These are phyloP conservation scores for Ceriops decandra DNA, from an alignment of 345 rosid genomes.

Conservation along the genomic window DNA sequence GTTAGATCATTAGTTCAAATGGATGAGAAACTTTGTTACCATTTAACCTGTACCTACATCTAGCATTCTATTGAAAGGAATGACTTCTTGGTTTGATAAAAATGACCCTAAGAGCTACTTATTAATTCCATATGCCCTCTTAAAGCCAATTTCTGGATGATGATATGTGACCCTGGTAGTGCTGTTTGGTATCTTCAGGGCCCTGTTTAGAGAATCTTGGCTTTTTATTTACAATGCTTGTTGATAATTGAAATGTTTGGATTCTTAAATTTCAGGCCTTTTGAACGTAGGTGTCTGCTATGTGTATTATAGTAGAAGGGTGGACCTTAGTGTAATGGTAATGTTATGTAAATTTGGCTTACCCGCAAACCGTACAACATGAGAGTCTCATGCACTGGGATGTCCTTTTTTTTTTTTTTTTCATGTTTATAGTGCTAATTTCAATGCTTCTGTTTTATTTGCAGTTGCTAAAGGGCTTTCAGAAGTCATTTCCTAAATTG, in stretches of 20 bases:
- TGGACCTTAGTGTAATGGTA: too few species aligned
- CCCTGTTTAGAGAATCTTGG: neutral
- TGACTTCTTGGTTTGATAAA: neutral
- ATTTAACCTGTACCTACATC: neutral
- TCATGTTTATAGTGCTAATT: neutral
- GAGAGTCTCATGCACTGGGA: neutral
- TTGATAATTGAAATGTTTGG: too few species aligned
- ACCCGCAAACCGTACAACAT: too few species aligned
- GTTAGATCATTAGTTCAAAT: neutral
- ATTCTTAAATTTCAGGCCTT: too few species aligned
- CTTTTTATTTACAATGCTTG: neutral
- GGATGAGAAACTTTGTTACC: neutral
- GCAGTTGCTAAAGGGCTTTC: constrained; percentile 84
- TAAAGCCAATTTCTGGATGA: neutral
- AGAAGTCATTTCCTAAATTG: constrained; percentile 63
- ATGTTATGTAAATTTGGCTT: too few species aligned
- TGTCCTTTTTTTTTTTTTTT: neutral
- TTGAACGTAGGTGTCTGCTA: too few species aligned
- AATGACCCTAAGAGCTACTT: neutral
- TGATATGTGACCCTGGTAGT: neutral
- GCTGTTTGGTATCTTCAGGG: neutral
- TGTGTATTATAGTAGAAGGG: too few species aligned
- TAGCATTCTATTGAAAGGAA: neutral
- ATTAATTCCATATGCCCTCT: too few species aligned
- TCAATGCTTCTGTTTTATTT: constrained; percentile 27